Conservation (phyloP, 2,329 filamentous ascomycete species). For the Pseudogymnoascus sp. region DNA sequence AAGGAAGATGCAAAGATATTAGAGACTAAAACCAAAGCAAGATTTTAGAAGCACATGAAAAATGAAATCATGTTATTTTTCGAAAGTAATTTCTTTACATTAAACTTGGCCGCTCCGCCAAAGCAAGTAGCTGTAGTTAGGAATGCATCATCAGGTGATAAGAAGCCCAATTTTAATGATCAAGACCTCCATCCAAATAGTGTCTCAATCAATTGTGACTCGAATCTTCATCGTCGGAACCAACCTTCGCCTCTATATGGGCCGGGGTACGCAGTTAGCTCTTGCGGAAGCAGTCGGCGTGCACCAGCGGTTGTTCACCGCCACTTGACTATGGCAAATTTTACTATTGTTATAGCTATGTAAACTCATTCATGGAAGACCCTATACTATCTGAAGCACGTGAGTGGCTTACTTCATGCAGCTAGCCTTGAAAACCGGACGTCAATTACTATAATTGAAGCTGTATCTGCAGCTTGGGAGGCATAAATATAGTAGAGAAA, state of each 20-base stretch:
- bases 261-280: too few species aligned
- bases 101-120: background rate
- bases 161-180: too few species aligned
- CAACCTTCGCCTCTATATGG: too few species aligned
- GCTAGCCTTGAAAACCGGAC: background rate
- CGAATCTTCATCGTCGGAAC: too few species aligned
- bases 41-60: background rate
- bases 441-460: background rate
- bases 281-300: too few species aligned
- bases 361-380: background rate
- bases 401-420: background rate
- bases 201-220: too few species aligned
- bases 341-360: background rate
- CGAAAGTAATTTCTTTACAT: background rate
- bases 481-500: background rate
- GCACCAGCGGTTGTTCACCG: too few species aligned
- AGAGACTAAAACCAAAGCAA: constrained; percentile 15
- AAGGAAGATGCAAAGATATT: constrained; percentile 42
- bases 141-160: too few species aligned
- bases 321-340: too few species aligned
- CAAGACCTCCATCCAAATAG: too few species aligned
- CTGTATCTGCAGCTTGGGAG: background rate
- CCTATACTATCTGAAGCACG: background rate
- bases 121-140: background rate
- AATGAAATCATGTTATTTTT: background rate